Evolutionary conservation across 352 stramenopile species (phyloP), one percentile per base, ranked within the genome.

Genomic region (Globisporangium splendens): DNA sequence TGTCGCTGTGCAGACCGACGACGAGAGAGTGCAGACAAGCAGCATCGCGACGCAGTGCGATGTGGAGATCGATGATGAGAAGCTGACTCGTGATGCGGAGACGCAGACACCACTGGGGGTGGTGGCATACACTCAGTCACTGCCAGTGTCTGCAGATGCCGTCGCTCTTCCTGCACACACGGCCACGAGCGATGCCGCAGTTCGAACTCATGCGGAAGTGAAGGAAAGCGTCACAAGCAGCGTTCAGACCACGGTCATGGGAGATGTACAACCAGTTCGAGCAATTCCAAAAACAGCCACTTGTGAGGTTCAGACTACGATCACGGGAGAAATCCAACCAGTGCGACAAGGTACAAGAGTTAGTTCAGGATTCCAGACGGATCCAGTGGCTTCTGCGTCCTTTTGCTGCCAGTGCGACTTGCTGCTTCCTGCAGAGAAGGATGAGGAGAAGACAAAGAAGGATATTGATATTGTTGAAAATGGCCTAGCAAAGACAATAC

Each of bases 341-440:
- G 18, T 48, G 11, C 17, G 7, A 8, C 28, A 35, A 31, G 15
- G n/a, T 38, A 38, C 20, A 15, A 20, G 15, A 13, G 38, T 39
- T 15, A 49, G 15, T 47, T 8, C 21, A 35, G 35, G 48, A 1
- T 43, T 48, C 7, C 51, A 57, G 41, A 57, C 51, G 12, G 51
- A 57, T 8, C 18, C 11, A 17, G 7, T 20, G 8, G 17, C 21
- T 38, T 7, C 18, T 13, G 12, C 21, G 20, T 28, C 38, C 8
- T 12, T 20, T 28, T 10, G 28, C 48, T 54, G 48, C 17, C 48
- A 54, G 28, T 54, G 48, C 28, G 48, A 43, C 48, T 38, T 54
- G 28, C 17, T 20, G 28, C 5, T 35, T 35, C 17, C 28, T 11
- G 48, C 15, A 33, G 17, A 43, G 28, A 54, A n/a, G 7, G 41